Base-by-base conservation (phyloP, 2,329 filamentous ascomycete species). In the Delphinella strobiligena region DNA sequence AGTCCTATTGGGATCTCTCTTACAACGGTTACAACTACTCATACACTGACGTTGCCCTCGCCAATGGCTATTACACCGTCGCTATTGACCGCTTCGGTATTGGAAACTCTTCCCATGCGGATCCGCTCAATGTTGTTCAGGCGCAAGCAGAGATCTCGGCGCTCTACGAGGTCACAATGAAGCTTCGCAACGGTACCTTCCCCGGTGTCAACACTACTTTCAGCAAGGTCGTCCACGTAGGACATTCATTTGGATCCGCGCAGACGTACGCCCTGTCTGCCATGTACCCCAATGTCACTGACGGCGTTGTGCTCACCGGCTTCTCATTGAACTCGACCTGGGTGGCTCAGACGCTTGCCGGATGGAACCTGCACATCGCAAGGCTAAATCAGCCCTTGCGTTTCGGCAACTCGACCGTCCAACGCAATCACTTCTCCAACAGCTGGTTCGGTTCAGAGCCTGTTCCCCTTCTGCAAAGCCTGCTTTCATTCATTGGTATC, bases 181-280 rank as follows among this genome's bases (percentile, higher is more conserved):
- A 49, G 33, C 51, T 66, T 19, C 51, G 51, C 12, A 41, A 37
- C 4, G 61, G 54, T 12, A 40, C 17, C 4, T 47, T 61, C 43
- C 47, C 50, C 10, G 12, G 15, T 5, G 41, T 43, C 34, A 48
- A 51, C 15, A 46, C 47, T 19, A 42, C 29, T 3, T 61, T 62
- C 49, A 44, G 49, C 27, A 56, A 56, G 12, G 53, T 67, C 31
- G 51, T 64, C 7, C 61, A 57, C 15, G 56, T 61, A 16, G 62
- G 60, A 10, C 63, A 67, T 45, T 61, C 56, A n/a, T 58, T 58
- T 41, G 45, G 45, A 5, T 41, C 37, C 12, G 37, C 40, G 8
- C 43, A 45, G 47, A 71, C 68, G 2, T 78, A 75, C 55, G 65
- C 60, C 37, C 61, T 81, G 18, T 67, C 71, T 5, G 65, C 65